Evolutionary conservation across 2,329 filamentous ascomycete species (phyloP), one percentile per base, ranked within the genome.

Genomic region (Penicillium digitatum): DNA sequence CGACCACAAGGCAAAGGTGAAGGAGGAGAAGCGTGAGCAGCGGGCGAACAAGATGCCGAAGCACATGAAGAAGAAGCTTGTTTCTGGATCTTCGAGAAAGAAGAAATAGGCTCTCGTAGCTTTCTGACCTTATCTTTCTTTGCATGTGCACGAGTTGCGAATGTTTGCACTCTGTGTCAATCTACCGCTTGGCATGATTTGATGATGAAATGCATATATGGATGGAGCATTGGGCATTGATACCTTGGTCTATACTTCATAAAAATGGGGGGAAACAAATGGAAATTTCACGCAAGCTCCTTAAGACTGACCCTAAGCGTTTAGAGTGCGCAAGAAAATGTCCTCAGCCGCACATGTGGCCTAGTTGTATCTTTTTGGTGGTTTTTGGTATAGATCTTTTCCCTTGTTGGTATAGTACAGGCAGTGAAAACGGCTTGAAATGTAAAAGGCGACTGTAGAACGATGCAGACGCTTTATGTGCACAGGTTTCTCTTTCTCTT

Each of bases 31-130:
- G 78, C 86, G 90, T 34, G 92, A 96, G 73, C 91, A 95, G 78
- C 81, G 94, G 57, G 90, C 93, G 73, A 88, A 89, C 4, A 99
- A 99, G 80, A 95, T 99, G 76, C 93, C 94, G 0, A 99, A 99
- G 77, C 86, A 95, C 70, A 62, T 96, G 32, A 99, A 99, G 82
- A 97, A 96, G 80, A 64, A 64, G 2, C 62, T 72, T 18, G 64
- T 72, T 11, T 63, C 69, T 43, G 49, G 62, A 5, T 72, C 70
- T 14, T 59, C 67, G 6, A 52, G 56, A 9, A 76, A 73, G 65
- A 73, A 70, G 63, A 73, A 73, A 62, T 75, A 62, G 61, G 48
- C 49, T 12, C 31, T 32, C 12, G 59, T 50, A 34, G 40, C 35
- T 58, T 53, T 48, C 37, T 54, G 35, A 42, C 52, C 27, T 52